Percentiles rank a stretch among this genome's conserved stretches.
phyloP scores from a whole-genome alignment of 2,329 filamentous ascomycete species.

The Zymoseptoria crescenta region DNA sequence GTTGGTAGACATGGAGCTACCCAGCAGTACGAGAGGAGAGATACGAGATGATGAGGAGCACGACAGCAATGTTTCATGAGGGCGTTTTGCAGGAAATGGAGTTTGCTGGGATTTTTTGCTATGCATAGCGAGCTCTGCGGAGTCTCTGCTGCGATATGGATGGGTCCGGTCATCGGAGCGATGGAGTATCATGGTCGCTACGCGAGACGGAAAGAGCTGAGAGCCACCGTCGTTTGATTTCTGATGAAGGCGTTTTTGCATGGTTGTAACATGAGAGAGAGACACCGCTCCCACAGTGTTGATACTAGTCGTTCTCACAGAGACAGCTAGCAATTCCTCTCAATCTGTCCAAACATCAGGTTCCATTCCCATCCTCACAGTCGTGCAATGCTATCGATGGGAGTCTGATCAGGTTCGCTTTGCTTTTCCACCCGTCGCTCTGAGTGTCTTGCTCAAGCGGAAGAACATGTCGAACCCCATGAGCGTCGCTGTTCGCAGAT shows the following conservation, averaged over 20 bases:
- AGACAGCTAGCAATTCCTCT: no score
- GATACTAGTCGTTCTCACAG: neutral
- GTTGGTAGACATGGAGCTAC: neutral
- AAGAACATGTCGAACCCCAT: conserved; percentile 38
- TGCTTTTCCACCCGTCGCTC: neutral
- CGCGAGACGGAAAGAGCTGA: neutral
- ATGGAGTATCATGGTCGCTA: neutral
- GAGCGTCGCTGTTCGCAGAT: conserved; percentile 28
- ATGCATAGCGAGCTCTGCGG: neutral
- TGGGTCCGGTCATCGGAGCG: neutral
- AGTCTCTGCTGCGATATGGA: neutral
- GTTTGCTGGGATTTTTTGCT: neutral
- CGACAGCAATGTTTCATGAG: neutral
- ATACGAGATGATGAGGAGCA: neutral
- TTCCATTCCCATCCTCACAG: no score
- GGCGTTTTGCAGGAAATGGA: neutral
- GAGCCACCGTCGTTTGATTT: neutral
- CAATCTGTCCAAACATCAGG: no score
- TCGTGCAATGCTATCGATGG: no score
- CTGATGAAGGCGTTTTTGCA: neutral
- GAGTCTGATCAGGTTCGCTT: neutral
- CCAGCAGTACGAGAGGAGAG: neutral
- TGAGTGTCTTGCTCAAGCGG: conserved; percentile 20
- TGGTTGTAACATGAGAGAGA: neutral
- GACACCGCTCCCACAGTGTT: neutral